Percentiles rank a stretch among this genome's conserved stretches.
Conservation (phyloP, 345 rosid genomes). For the Eucalyptus cloeziana region DNA sequence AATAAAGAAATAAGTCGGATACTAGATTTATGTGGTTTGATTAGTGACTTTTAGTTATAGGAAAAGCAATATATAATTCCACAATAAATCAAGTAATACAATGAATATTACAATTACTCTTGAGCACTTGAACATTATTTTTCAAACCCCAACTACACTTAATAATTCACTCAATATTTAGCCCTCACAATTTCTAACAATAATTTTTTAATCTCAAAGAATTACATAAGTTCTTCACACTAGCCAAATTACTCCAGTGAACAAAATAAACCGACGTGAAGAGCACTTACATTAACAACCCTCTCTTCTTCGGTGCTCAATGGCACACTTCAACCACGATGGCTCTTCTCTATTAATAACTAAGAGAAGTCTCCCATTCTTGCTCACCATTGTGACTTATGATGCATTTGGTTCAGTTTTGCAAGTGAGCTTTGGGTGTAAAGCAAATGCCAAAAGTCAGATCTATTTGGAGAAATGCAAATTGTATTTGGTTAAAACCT, state of each 20-base stretch:
- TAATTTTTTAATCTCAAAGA: not conserved
- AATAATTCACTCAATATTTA: not conserved
- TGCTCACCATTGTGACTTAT: not conserved
- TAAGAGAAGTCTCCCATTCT: not conserved
- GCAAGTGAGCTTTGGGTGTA: too few species aligned
- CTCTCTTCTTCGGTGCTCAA: not conserved
- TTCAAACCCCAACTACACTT: too few species aligned
- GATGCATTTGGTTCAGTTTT: too few species aligned
- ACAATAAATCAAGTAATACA: too few species aligned
- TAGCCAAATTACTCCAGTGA: not conserved
- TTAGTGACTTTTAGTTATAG: not conserved
- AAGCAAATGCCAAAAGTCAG: too few species aligned
- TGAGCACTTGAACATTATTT: not conserved
- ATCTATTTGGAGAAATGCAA: too few species aligned
- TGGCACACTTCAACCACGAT: not conserved
- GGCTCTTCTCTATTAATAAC: not conserved
- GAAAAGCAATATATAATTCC: not conserved
- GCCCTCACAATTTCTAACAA: not conserved
- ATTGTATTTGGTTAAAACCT: too few species aligned
- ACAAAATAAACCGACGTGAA: not conserved
- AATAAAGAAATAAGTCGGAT: too few species aligned
- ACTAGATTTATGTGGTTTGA: not conserved
- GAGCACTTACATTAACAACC: not conserved
- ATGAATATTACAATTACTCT: not conserved
- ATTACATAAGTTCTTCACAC: not conserved